Evolutionary conservation across 768 basidiomycete genomes (phyloP).

Genomic region (Mycena vitilis): DNA sequence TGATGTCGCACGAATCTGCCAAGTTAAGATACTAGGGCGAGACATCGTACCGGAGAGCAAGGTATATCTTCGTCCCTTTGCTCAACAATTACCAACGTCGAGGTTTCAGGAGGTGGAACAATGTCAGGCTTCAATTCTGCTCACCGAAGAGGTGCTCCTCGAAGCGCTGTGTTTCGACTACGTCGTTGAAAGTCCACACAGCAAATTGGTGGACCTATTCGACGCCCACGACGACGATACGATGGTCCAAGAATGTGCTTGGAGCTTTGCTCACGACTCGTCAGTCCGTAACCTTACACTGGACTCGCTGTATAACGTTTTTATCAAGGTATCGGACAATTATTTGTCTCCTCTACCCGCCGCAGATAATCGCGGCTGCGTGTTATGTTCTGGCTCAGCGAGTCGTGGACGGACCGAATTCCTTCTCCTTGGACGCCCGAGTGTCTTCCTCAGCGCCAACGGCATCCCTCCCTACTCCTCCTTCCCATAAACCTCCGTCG

Average conservation of each 20-base stretch:
- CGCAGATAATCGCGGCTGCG: constrained; percentile 79
- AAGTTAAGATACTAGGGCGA: constrained; percentile 70
- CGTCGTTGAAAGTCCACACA: constrained; percentile 81
- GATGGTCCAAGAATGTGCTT: constrained; percentile 77
- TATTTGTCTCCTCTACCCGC: constrained; percentile 75
- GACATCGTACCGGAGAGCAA: constrained; percentile 75
- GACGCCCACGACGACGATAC: constrained; percentile 61
- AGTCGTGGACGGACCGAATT: constrained; percentile 77
- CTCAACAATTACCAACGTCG: neutral
- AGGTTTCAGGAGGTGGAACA: constrained; percentile 76
- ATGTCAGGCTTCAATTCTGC: constrained; percentile 74
- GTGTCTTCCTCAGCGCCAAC: constrained; percentile 79
- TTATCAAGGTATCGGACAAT: constrained; percentile 80
- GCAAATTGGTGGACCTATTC: constrained; percentile 79
- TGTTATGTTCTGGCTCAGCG: constrained; percentile 84
- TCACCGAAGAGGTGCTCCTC: constrained; percentile 81
- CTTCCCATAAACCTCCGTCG: constrained; percentile 78
- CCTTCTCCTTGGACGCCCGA: constrained; percentile 78
- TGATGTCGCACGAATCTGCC: constrained; percentile 84
- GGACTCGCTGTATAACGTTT: constrained; percentile 17
- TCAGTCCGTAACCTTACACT: constrained; percentile 48
- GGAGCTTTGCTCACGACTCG: constrained; percentile 93
- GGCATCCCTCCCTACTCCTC: constrained; percentile 83
- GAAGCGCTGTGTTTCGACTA: constrained; percentile 91
- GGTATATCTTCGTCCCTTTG: constrained; percentile 48